A percentile compares a stretch with the other conserved stretches of the same genome.
Conservation (phyloP, 176 grass and related monocot species). For the Miscanthus lutarioriparius region DNA sequence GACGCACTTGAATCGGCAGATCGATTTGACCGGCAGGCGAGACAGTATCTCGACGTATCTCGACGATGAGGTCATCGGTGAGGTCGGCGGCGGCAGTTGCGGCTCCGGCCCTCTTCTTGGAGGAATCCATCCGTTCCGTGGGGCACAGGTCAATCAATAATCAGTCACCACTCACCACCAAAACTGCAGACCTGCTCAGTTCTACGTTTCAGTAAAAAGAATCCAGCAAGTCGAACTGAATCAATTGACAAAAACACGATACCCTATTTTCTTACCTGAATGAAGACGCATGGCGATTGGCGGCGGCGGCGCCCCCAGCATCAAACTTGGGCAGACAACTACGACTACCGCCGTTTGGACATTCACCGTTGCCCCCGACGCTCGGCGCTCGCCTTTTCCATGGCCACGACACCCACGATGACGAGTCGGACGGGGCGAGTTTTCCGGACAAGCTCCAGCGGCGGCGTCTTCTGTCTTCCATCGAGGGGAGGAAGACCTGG, state of each 20-base stretch:
- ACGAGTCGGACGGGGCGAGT: background rate
- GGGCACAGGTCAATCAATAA: no score
- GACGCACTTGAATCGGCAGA: slow-evolving; percentile 21
- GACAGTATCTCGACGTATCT: slow-evolving; percentile 23
- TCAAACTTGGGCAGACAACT: background rate
- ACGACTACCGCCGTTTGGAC: background rate
- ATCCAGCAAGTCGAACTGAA: background rate
- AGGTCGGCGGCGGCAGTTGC: background rate
- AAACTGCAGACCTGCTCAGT: background rate
- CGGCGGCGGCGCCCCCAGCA: background rate
- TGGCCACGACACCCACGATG: background rate
- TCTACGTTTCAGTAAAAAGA: background rate
- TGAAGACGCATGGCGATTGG: background rate
- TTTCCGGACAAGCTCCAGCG: background rate
- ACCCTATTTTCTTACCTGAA: background rate
- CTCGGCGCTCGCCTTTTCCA: background rate
- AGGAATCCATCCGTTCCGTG: background rate
- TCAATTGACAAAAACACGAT: background rate
- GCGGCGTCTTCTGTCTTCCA: no score
- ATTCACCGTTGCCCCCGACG: background rate
- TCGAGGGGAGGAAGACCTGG: no score
- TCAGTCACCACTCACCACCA: background rate
- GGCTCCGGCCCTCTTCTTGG: background rate
- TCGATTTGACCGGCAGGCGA: background rate
- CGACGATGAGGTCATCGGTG: slow-evolving; percentile 2